Evolutionary conservation across 805 yeast species (phyloP).

Genomic region (Metschnikowia cerradonensis): DNA sequence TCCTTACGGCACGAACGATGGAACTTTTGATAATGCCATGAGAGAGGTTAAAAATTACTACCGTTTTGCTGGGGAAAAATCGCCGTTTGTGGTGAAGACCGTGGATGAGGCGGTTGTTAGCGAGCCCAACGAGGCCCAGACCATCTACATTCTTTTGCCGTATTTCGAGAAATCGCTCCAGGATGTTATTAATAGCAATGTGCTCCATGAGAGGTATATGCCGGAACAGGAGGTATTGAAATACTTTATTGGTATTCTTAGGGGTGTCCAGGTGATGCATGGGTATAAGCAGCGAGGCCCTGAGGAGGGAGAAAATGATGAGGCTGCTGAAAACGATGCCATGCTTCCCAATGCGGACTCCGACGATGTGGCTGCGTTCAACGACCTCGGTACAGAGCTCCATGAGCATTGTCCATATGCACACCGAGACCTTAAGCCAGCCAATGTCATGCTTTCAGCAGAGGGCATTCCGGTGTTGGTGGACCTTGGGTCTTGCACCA

Average conservation of each 20-base stretch:
- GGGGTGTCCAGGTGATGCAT: constrained; percentile 78
- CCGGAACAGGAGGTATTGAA: constrained; percentile 61
- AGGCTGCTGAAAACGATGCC: constrained; percentile 13
- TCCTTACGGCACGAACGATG: constrained; percentile 78
- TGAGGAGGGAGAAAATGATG: constrained; percentile 11
- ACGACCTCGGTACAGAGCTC: constrained; percentile 40
- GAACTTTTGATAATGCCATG: constrained; percentile 57
- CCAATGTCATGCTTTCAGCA: constrained; percentile 74
- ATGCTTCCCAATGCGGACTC: constrained; percentile 29
- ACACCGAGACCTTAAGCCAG: constrained; percentile 86
- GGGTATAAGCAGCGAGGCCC: constrained; percentile 39
- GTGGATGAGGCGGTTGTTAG: constrained; percentile 69
- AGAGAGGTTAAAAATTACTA: constrained; percentile 73
- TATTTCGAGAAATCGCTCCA: constrained; percentile 71
- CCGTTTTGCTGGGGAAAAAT: constrained; percentile 50
- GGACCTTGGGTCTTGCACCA: constrained; percentile 78
- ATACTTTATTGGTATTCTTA: constrained; percentile 62
- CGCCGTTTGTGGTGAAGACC: constrained; percentile 64
- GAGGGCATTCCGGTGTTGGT: constrained; percentile 75
- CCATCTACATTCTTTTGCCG: constrained; percentile 77
- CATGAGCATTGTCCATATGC: constrained; percentile 66
- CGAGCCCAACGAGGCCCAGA: constrained; percentile 75
- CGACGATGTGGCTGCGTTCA: constrained; percentile 18
- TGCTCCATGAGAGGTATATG: constrained; percentile 50
- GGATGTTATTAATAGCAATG: constrained; percentile 65